Base-by-base conservation (phyloP, 441 rosid genomes). In the Pelargonium fulgidum region DNA sequence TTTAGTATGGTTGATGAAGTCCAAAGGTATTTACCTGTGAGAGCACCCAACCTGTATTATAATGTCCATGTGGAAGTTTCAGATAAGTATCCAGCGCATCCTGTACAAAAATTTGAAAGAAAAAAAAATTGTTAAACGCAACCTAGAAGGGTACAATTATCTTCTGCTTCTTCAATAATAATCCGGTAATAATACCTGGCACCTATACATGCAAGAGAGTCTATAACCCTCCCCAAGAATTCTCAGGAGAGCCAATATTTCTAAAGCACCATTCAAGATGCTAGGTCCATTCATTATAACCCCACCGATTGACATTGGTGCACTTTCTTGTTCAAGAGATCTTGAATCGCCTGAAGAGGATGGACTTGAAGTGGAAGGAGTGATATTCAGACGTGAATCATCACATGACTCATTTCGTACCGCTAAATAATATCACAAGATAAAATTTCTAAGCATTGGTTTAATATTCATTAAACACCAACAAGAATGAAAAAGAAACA, bases 41-140 rank as follows among this genome's bases (percentile, higher is more conserved):
- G 70, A 83, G 85, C 70, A 83, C 84, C 89, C 87, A 85, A 59
- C 77, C 80, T 42, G 89, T 85, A 73, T 79, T 76, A 72, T 83
- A 83, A 69, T 85, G 87, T 78, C 79, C 82, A 70, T 71, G 77
- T 59, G 89, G 73, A 74, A 83, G 85, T 65, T 73, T 82, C 45
- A 74, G 80, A 73, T 70, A 83, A 58, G 63, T 76, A 75, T 77
- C 71, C 72, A 83, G 66, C 64, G 89, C 83, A 66, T 85, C 87
- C 89, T 85, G 81, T 17, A 56, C 65, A 72, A 69, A 64, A 63
- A 56, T 71, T 70, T 64, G 29, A 69, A 29, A 72, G 47, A 64
- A 13, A 8, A 36, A 1, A 39, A 36, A 67, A 47, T 26, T 22
- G 14, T 59, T 58, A 47, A 63, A 26, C 16, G 44, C 64, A 70